Percentiles rank a stretch among this genome's conserved stretches.
These are phyloP conservation scores for Aureobasidium sp. DNA, from an alignment of 2,329 filamentous ascomycete species.

Conservation along the genomic window DNA sequence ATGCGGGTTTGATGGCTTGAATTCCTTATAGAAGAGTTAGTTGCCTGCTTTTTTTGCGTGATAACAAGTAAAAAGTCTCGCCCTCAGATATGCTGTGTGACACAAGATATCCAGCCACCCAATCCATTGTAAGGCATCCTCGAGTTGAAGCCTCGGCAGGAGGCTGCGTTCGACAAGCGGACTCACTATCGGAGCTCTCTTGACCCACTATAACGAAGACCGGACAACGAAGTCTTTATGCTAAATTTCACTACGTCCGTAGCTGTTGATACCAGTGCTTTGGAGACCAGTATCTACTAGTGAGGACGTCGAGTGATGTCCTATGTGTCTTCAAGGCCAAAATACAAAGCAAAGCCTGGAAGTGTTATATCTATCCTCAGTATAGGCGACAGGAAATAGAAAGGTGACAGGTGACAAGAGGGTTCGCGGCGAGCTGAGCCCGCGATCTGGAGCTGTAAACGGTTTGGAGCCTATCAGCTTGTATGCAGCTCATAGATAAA, in stretches of 20 bases:
- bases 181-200: neutral
- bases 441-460: neutral
- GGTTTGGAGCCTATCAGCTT: neutral
- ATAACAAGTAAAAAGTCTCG: no score
- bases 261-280: no score
- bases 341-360: no score
- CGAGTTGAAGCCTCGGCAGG: neutral
- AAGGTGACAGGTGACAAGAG: neutral
- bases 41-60: neutral
- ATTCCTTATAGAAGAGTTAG: no score
- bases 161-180: neutral
- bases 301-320: neutral
- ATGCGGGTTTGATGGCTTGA: neutral
- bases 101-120: no score
- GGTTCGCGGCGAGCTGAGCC: conserved; percentile 10
- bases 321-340: neutral
- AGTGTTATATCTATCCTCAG: no score
- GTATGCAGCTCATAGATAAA: neutral
- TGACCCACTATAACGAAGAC: neutral
- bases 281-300: no score
- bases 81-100: neutral
- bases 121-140: neutral
- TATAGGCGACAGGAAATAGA: no score
- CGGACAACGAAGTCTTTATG: neutral
- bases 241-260: neutral